Evolutionary conservation across 192 early-diverging fungal genomes (phyloP).

Genomic region (Umbelopsis ramanniana): DNA sequence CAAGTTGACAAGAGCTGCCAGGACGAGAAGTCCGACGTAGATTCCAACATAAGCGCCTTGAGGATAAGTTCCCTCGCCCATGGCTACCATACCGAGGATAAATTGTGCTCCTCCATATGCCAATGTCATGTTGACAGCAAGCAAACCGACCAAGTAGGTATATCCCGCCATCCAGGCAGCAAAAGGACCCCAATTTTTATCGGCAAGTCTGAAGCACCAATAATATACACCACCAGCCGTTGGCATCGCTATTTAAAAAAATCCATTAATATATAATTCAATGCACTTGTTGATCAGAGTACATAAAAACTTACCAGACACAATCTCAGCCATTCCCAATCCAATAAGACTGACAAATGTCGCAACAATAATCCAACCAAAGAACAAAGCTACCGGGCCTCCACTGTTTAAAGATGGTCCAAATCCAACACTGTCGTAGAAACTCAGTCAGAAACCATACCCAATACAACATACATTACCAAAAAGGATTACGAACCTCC

Average conservation of each 20-base stretch:
- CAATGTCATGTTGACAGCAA: constrained; percentile 29
- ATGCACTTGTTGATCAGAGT: neutral
- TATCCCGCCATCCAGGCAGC: constrained; percentile 19
- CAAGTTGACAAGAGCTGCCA: constrained; percentile 39
- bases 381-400: constrained; percentile 44
- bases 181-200: constrained; percentile 6
- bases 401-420: constrained; percentile 45
- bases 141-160: constrained; percentile 19
- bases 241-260: constrained; percentile 1
- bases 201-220: neutral
- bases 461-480: neutral
- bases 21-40: constrained; percentile 42
- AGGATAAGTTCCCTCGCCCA: constrained; percentile 38
- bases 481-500: constrained; percentile 7
- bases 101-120: constrained; percentile 41
- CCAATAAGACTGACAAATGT: constrained; percentile 41
- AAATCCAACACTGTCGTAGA: constrained; percentile 29
- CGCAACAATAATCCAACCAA: constrained; percentile 49
- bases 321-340: constrained; percentile 47
- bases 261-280: neutral
- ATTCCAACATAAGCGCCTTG: constrained; percentile 44
- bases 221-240: constrained; percentile 30
- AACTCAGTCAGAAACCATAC: neutral
- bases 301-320: constrained; percentile 23
- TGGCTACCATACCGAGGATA: constrained; percentile 41